These are phyloP conservation scores for Phytophthora tentaculata DNA, from an alignment of 352 stramenopile genomes.

Conservation along the genomic window DNA sequence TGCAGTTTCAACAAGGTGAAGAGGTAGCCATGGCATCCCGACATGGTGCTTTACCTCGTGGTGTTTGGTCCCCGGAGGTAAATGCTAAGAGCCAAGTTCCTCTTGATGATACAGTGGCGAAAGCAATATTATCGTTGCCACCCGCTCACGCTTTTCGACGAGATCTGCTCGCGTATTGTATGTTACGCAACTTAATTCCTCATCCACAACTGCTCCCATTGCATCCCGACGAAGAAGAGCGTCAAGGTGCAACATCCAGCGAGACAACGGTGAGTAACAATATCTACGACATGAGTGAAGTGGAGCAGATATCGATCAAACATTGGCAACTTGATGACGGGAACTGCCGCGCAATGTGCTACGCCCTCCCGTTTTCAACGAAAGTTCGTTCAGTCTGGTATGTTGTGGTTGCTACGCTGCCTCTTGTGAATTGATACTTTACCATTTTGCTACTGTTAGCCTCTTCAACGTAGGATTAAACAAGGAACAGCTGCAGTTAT, in stretches of 20 bases:
- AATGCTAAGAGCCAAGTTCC: constrained; percentile 46
- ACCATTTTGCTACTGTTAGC: constrained; percentile 25
- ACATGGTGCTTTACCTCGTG: not conserved
- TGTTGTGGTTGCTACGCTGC: not conserved
- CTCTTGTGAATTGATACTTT: not conserved
- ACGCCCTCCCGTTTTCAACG: constrained; percentile 50
- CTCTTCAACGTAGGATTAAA: constrained; percentile 71
- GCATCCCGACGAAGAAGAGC: constrained; percentile 68
- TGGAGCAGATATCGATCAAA: constrained; percentile 59
- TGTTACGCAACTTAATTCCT: constrained; percentile 53
- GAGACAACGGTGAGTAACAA: constrained; percentile 34
- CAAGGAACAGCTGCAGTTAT: constrained; percentile 51
- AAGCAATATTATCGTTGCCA: constrained; percentile 29
- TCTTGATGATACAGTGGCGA: constrained; percentile 24
- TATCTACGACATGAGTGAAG: constrained; percentile 68
- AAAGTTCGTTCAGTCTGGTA: constrained; percentile 68
- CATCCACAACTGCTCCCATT: constrained; percentile 72
- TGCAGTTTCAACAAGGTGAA: too few species aligned
- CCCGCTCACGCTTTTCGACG: constrained; percentile 54
- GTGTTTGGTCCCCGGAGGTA: constrained; percentile 56
- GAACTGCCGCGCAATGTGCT: constrained; percentile 60
- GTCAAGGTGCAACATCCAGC: constrained; percentile 30
- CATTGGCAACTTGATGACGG: constrained; percentile 76
- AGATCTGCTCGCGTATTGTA: constrained; percentile 71
- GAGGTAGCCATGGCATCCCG: too few species aligned